Base-by-base conservation (phyloP, 2,329 filamentous ascomycete species). In the Colletotrichum higginsianum region DNA sequence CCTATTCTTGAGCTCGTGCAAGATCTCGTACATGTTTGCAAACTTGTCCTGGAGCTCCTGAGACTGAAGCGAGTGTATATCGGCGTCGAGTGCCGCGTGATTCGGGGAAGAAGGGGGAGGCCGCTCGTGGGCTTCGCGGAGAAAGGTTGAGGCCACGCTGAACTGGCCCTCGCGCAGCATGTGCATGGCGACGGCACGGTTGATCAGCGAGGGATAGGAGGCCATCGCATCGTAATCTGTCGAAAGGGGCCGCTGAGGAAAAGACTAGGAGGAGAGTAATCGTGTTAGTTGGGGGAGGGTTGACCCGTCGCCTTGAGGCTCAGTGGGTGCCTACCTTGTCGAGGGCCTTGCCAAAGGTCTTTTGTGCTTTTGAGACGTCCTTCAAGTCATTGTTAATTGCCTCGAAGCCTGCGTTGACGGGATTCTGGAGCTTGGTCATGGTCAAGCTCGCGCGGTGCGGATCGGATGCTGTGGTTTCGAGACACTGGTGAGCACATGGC, bases 151-250 rank as follows among this genome's bases (percentile, higher is more conserved):
- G 15, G 96, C 96, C 2, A 98, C 95, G 26, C 87, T 88, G 81
- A 99, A 99, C 79, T 98, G 93, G 60, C 96, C 96, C 83, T 98
- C 96, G 50, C 96, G 93, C 49, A 99, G 88, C 26, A 99, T 88
- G 79, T 99, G 96, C 95, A 98, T 73, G 12, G 94, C 94, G 76
- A 99, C 97, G 8, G 96, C 96, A 67, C 95, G 91, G 82, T 98
- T 97, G 79, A 98, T 94, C 15, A 98, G 87, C 18, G 88, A 86
- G 4, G 93, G 88, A 75, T 97, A 91, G 23, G 91, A 89, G 1
- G 90, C 91, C 81, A 98, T 90, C 44, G 91, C 92, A 81, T 97
- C 94, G 77, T 94, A 91, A 69, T 95, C 93, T 77, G 91, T 93
- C 16, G 92, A 93, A 0, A 96, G 90, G 16, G 93, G 85, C 16